phyloP scores from a whole-genome alignment of 768 basidiomycete species.

The Suillus placidus region DNA sequence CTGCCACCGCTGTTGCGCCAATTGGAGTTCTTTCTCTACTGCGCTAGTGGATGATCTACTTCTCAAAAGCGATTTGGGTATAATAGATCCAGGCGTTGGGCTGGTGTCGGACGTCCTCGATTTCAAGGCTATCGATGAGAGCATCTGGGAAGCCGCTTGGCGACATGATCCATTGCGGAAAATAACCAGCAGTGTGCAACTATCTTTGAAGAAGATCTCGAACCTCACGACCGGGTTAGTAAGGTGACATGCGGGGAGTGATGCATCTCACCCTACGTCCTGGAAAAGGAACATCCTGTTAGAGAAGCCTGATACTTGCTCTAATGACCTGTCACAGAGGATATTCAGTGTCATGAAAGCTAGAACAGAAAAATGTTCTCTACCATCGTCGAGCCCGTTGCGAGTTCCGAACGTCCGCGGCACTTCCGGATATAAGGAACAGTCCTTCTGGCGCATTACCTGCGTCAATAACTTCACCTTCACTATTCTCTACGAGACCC shows the following conservation, averaged over 20 bases:
- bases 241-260: constrained; percentile 1
- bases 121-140: constrained; percentile 42
- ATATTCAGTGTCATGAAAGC: neutral
- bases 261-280: constrained; percentile 76
- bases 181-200: constrained; percentile 81
- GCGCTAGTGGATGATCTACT: constrained; percentile 12
- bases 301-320: constrained; percentile 75
- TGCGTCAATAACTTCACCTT: constrained; percentile 87
- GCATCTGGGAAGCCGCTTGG: constrained; percentile 56
- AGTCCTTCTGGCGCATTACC: constrained; percentile 80
- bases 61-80: constrained; percentile 31
- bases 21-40: constrained; percentile 51
- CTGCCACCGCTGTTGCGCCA: constrained; percentile 85
- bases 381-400: constrained; percentile 86
- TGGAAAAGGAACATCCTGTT: constrained; percentile 88
- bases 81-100: constrained; percentile 29
- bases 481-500: constrained; percentile 83
- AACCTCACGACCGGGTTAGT: constrained; percentile 47
- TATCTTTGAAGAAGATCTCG: constrained; percentile 93
- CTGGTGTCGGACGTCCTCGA: neutral
- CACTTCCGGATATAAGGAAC: constrained; percentile 83
- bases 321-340: constrained; percentile 60
- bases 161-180: constrained; percentile 73
- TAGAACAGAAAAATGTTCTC: constrained; percentile 21
- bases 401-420: constrained; percentile 76